phyloP scores from a whole-genome alignment of 495 filamentous ascomycete species.

The Aspergillus affinis region DNA sequence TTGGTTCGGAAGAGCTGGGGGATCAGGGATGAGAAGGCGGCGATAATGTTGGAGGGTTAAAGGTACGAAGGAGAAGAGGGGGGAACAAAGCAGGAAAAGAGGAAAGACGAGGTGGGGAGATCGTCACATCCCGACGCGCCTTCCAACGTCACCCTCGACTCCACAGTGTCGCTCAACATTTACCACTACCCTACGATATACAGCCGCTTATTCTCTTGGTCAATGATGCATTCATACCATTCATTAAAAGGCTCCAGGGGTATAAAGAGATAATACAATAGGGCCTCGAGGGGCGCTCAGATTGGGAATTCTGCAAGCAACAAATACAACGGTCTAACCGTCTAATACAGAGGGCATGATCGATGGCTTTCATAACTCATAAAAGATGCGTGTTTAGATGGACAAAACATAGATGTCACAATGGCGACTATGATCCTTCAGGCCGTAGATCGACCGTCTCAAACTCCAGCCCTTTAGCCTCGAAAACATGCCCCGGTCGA shows the following conservation, averaged over 20 bases:
- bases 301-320: background rate
- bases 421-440: slow-evolving; percentile 23
- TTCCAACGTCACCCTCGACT: background rate
- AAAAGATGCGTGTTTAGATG: background rate
- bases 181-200: background rate
- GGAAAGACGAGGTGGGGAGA: slow-evolving; percentile 9
- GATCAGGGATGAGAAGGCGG: background rate
- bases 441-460: slow-evolving; percentile 76
- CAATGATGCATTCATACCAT: background rate
- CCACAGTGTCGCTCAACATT: background rate
- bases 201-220: background rate
- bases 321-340: background rate
- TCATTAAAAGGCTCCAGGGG: background rate
- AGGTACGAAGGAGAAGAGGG: background rate
- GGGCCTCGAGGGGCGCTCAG: background rate
- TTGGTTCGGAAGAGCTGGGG: background rate
- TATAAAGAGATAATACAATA: too few species aligned
- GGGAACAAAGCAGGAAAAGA: background rate
- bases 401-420: slow-evolving; percentile 3
- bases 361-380: slow-evolving; percentile 8
- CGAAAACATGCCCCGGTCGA: slow-evolving; percentile 81
- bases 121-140: background rate
- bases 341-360: slow-evolving; percentile 7
- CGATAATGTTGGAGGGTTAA: background rate
- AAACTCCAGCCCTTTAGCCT: slow-evolving; percentile 70